phyloP scores from a whole-genome alignment of 1,284 basidiomycete species.

The Cutaneotrichosporon sp. region DNA sequence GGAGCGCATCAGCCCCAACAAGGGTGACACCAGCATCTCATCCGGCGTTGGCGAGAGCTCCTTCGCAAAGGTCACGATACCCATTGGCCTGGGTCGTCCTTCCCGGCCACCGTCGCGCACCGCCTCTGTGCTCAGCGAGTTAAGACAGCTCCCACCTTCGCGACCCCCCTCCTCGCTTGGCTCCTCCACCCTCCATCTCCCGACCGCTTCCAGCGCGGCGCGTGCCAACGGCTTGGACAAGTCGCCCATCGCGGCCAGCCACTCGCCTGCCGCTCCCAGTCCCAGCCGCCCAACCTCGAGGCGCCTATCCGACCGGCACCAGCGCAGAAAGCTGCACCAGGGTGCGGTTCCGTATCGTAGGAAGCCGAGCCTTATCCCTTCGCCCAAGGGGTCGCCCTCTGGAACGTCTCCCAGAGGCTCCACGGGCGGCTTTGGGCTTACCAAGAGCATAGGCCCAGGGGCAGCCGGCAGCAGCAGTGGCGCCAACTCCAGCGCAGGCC shows the following conservation, averaged over 20 bases:
- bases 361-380: constrained; percentile 17
- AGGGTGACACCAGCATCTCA: constrained; percentile 3
- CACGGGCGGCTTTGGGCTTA: background rate
- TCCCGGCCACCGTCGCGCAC: constrained; percentile 9
- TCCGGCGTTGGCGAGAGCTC: background rate
- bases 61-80: constrained; percentile 3
- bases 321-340: constrained; percentile 19
- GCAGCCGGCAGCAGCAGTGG: background rate
- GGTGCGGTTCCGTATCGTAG: constrained; percentile 18
- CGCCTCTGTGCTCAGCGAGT: constrained; percentile 11
- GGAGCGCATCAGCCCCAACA: background rate
- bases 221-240: constrained; percentile 12
- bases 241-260: background rate
- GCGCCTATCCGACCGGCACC: constrained; percentile 18
- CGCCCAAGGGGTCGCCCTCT: constrained; percentile 15
- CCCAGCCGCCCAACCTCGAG: background rate
- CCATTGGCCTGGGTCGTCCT: constrained; percentile 17
- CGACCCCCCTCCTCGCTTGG: constrained; percentile 6
- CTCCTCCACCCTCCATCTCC: constrained; percentile 20
- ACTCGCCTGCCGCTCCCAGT: constrained; percentile 7
- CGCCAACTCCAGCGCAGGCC: background rate
- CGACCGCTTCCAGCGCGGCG: constrained; percentile 22
- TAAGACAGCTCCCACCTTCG: constrained; percentile 20
- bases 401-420: constrained; percentile 14
- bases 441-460: constrained; percentile 5